Conservation (phyloP, 177 flowering plant genomes). For the Vitis hybrid region DNA sequence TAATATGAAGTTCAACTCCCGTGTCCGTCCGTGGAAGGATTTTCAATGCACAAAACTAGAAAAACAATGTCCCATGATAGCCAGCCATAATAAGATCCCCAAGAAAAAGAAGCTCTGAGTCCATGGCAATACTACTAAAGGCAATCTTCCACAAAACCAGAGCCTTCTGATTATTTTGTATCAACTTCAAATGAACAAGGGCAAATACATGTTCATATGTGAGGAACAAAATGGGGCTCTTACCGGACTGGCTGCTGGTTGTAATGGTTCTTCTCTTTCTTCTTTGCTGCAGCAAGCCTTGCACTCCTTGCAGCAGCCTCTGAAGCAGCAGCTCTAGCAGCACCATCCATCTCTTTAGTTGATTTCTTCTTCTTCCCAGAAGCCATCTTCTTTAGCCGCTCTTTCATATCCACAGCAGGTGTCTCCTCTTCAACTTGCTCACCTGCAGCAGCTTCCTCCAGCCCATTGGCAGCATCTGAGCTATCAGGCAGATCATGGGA, state of each 20-base stretch:
- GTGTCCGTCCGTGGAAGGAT: constrained; percentile 5
- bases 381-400: constrained; percentile 68
- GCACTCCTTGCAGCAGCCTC: constrained; percentile 95
- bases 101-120: background rate
- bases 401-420: constrained; percentile 71
- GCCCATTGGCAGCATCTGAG: constrained; percentile 33
- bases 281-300: constrained; percentile 94
- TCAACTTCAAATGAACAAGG: constrained; percentile 13
- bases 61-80: constrained; percentile 7
- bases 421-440: constrained; percentile 59
- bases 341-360: constrained; percentile 80
- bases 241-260: constrained; percentile 95
- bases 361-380: constrained; percentile 86
- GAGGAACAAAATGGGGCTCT: constrained; percentile 2
- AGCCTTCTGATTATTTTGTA: constrained; percentile 18
- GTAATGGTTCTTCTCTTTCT: constrained; percentile 95
- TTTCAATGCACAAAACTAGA: constrained; percentile 19
- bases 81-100: constrained; percentile 7
- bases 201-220: constrained; percentile 12
- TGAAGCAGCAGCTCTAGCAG: constrained; percentile 79
- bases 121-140: constrained; percentile 12
- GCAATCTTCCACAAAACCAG: constrained; percentile 11
- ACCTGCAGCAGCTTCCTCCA: constrained; percentile 41
- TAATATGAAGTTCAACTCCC: background rate
- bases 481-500: constrained; percentile 44